A percentile compares a stretch with the other conserved stretches of the same genome.
Evolutionary conservation across 805 yeast species (phyloP).

Genomic region (Yamadazyma ubonensis): DNA sequence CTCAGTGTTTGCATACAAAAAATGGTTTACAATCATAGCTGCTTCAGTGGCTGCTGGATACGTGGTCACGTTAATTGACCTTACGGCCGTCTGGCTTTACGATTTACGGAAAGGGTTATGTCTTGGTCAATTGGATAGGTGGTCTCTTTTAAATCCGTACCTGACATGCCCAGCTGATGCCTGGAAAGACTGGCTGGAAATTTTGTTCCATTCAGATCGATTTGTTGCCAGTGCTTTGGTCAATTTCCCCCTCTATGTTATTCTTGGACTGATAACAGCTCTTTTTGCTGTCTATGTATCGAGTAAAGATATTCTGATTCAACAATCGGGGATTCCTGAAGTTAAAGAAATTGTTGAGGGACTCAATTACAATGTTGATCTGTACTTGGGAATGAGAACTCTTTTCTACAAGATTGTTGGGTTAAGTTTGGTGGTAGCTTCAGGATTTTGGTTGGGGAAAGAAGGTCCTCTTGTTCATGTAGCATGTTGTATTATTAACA

Average conservation of each 20-base stretch:
- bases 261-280: conserved; percentile 25
- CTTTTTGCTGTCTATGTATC: conserved; percentile 32
- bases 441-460: conserved; percentile 81
- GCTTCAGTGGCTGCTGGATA: conserved; percentile 50
- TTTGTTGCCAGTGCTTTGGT: conserved; percentile 21
- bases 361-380: conserved; percentile 43
- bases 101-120: conserved; percentile 57
- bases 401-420: conserved; percentile 58
- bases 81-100: conserved; percentile 48
- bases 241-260: conserved; percentile 36
- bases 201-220: conserved; percentile 24
- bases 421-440: conserved; percentile 62
- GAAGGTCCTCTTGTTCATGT: conserved; percentile 88
- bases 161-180: conserved; percentile 42
- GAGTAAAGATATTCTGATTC: conserved; percentile 25
- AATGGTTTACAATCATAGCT: conserved; percentile 50
- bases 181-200: conserved; percentile 39
- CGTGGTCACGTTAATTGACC: conserved; percentile 48
- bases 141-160: conserved; percentile 44
- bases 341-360: conserved; percentile 70
- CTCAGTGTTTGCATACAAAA: conserved; percentile 20
- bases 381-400: conserved; percentile 51
- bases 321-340: conserved; percentile 70
- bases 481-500: conserved; percentile 56
- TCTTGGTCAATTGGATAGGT: conserved; percentile 30